A percentile compares a stretch with the other conserved stretches of the same genome.
Evolutionary conservation across 306 rosid species (phyloP).

Genomic region (Rosa lucieae): DNA sequence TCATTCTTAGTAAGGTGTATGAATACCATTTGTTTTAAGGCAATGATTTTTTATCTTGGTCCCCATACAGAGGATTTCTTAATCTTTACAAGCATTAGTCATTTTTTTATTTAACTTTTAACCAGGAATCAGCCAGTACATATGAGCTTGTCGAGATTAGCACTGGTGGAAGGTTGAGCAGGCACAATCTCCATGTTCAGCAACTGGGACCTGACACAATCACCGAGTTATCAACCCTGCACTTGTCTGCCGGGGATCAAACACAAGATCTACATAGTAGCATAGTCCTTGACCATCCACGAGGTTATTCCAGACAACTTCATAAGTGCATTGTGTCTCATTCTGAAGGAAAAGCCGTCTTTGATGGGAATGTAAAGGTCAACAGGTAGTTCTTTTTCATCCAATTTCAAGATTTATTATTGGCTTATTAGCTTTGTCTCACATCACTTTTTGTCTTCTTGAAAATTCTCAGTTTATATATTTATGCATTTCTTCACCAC

Average conservation of each 20-base stretch:
- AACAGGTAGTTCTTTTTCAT: constrained; percentile 64
- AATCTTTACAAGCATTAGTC: not conserved
- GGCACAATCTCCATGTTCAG: constrained; percentile 87
- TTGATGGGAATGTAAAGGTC: constrained; percentile 87
- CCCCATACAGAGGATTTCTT: too few relatives aligned
- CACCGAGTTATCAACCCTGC: constrained; percentile 78
- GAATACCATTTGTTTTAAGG: too few relatives aligned
- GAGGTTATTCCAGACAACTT: constrained; percentile 88
- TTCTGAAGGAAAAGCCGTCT: constrained; percentile 83
- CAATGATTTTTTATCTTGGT: too few relatives aligned
- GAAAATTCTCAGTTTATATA: not conserved
- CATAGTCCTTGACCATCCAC: constrained; percentile 81
- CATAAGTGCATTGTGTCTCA: constrained; percentile 93
- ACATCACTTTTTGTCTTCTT: not conserved
- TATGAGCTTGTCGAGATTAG: constrained; percentile 84
- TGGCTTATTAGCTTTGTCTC: not conserved
- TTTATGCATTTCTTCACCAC: not conserved
- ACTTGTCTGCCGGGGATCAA: constrained; percentile 70
- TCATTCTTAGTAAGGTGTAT: too few relatives aligned
- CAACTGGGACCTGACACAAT: constrained; percentile 83
- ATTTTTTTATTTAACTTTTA: constrained; percentile 8
- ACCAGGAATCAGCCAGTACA: constrained; percentile 71
- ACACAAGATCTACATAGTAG: constrained; percentile 92
- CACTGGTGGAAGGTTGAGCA: constrained; percentile 77
- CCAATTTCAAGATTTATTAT: not conserved